Conservation (phyloP, 805 yeast species). For the Wickerhamiella kazuoi region DNA sequence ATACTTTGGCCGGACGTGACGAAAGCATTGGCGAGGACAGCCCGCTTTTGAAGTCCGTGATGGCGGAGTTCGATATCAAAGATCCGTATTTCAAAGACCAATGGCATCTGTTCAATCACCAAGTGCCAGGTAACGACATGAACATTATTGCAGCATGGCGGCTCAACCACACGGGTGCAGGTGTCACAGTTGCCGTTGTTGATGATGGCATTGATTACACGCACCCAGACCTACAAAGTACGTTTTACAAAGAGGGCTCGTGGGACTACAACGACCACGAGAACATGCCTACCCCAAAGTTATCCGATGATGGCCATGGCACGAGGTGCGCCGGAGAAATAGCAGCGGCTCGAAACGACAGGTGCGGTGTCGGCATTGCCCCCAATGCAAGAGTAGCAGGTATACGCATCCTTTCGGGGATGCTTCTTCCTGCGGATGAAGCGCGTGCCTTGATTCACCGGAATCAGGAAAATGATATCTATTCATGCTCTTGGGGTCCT, state of each 20-base stretch:
- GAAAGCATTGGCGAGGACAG: no score
- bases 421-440: constrained; percentile 70
- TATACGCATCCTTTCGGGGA: constrained; percentile 68
- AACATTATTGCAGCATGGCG: constrained; percentile 78
- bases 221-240: constrained; percentile 49
- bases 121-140: constrained; percentile 63
- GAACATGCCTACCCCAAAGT: constrained; percentile 60
- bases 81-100: constrained; percentile 77
- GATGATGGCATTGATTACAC: constrained; percentile 90
- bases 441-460: constrained; percentile 75
- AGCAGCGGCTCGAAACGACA: constrained; percentile 65
- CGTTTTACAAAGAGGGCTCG: constrained; percentile 53
- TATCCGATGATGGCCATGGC: constrained; percentile 79
- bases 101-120: constrained; percentile 80
- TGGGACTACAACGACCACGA: constrained; percentile 81
- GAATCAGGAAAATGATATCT: constrained; percentile 72
- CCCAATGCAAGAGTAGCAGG: constrained; percentile 76
- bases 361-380: constrained; percentile 97
- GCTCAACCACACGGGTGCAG: constrained; percentile 61
- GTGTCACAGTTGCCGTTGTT: constrained; percentile 70
- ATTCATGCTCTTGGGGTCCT: constrained; percentile 98
- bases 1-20: no score
- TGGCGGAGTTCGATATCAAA: constrained; percentile 39
- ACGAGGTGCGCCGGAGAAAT: constrained; percentile 97
- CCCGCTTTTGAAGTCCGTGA: constrained; percentile 16